These are phyloP conservation scores for Neonectria faginata DNA, from an alignment of 2,329 filamentous ascomycete species.

Conservation along the genomic window DNA sequence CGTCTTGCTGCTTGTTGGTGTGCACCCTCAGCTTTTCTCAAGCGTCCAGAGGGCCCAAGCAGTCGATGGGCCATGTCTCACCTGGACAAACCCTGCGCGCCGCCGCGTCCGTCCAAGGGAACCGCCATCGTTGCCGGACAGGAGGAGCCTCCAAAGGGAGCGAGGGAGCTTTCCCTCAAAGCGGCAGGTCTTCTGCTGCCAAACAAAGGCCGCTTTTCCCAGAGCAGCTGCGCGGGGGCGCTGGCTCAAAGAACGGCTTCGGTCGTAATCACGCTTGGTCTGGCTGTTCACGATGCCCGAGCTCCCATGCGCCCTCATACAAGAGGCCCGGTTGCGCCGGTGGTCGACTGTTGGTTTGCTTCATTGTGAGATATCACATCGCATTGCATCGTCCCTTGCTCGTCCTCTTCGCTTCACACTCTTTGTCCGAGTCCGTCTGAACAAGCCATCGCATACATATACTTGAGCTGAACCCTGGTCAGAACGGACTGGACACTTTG, in stretches of 20 bases:
- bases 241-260: constrained; percentile 42
- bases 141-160: constrained; percentile 10
- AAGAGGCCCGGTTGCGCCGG: constrained; percentile 35
- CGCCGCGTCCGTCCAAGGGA: constrained; percentile 40
- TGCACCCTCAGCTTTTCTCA: neutral
- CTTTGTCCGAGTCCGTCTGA: constrained; percentile 10
- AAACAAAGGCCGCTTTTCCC: constrained; percentile 41
- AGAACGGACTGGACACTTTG: neutral
- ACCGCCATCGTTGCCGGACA: constrained; percentile 9
- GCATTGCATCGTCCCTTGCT: neutral
- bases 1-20: constrained; percentile 25
- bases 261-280: constrained; percentile 38
- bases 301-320: constrained; percentile 27
- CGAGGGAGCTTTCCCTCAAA: constrained; percentile 28
- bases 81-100: constrained; percentile 33
- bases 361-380: constrained; percentile 29
- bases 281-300: constrained; percentile 42
- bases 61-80: constrained; percentile 38
- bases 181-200: constrained; percentile 23
- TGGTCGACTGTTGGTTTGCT: constrained; percentile 21
- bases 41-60: constrained; percentile 3
- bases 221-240: constrained; percentile 38
- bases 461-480: neutral
- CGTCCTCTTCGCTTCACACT: constrained; percentile 10
- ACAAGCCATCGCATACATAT: neutral